Evolutionary conservation across 306 rosid species (phyloP).

Genomic region (Cyamopsis tetragonoloba): DNA sequence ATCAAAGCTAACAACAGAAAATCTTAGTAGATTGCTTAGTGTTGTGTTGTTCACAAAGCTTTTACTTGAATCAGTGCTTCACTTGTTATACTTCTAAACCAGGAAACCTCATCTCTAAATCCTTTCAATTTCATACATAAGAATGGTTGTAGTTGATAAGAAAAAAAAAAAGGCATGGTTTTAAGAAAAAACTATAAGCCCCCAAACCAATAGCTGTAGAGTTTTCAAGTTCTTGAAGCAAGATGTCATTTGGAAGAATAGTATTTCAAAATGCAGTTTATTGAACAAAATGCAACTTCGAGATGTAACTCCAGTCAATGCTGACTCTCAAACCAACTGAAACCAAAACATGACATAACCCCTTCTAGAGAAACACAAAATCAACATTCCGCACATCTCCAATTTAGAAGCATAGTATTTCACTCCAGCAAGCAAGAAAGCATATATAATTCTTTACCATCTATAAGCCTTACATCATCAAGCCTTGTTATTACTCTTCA

Average conservation of each 20-base stretch:
- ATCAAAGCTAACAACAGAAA: not conserved
- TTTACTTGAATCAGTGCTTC: not conserved
- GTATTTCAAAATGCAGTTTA: too few relatives aligned
- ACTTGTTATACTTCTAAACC: not conserved
- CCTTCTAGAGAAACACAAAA: not conserved
- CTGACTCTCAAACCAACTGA: not conserved
- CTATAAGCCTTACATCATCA: not conserved
- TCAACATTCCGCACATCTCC: not conserved
- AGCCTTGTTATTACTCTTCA: not conserved
- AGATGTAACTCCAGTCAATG: not conserved
- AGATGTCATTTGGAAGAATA: not conserved
- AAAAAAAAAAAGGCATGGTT: too few relatives aligned
- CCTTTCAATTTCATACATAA: not conserved
- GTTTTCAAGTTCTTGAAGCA: conserved; percentile 6
- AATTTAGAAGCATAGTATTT: not conserved
- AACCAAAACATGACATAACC: not conserved
- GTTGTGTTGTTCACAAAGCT: not conserved
- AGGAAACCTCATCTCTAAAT: conserved; percentile 7
- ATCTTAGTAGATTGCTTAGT: not conserved
- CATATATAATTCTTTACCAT: not conserved
- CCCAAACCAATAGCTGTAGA: not conserved
- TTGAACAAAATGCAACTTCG: conserved; percentile 1
- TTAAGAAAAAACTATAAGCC: not conserved
- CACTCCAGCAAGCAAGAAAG: not conserved
- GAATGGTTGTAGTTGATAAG: not conserved